Evolutionary conservation across 2,329 filamentous ascomycete species (phyloP).

Genomic region (Alternaria viburni): DNA sequence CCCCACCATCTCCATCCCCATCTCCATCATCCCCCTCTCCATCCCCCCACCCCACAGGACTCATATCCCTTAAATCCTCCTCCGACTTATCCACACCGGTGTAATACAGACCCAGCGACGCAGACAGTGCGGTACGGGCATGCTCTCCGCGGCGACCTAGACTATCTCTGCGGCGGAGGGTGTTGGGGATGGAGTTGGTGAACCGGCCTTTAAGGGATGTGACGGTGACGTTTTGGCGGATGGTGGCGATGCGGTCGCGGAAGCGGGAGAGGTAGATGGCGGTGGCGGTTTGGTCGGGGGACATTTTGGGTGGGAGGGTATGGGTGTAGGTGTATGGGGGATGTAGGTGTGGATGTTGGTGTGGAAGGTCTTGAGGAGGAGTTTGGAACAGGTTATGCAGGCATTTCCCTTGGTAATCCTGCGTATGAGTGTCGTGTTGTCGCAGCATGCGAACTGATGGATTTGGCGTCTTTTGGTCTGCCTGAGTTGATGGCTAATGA

Average conservation of each 20-base stretch:
- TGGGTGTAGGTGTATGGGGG: too few relatives aligned
- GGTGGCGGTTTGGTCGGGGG: background rate
- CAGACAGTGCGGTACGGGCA: background rate
- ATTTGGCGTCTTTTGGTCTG: too few relatives aligned
- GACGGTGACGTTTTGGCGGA: background rate
- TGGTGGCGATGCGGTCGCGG: background rate
- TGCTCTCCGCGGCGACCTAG: background rate
- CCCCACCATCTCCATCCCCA: background rate
- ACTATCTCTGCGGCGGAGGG: background rate
- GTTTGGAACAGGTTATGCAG: too few relatives aligned
- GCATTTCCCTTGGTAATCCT: too few relatives aligned
- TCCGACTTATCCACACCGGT: background rate
- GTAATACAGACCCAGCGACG: background rate
- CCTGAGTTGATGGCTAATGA: background rate
- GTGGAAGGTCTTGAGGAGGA: too few relatives aligned
- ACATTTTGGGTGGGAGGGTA: too few relatives aligned
- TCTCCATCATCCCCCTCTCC: background rate
- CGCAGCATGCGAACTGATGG: too few relatives aligned
- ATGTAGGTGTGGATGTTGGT: too few relatives aligned
- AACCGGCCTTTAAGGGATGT: background rate
- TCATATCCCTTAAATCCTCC: background rate
- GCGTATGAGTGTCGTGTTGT: too few relatives aligned
- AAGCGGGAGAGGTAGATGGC: background rate
- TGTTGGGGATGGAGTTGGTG: background rate
- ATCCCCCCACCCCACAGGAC: background rate